Percentiles rank a stretch among this genome's conserved stretches.
Conservation (phyloP, 2,329 filamentous ascomycete genomes). For the Neophaeococcomyces mojaviensis region DNA sequence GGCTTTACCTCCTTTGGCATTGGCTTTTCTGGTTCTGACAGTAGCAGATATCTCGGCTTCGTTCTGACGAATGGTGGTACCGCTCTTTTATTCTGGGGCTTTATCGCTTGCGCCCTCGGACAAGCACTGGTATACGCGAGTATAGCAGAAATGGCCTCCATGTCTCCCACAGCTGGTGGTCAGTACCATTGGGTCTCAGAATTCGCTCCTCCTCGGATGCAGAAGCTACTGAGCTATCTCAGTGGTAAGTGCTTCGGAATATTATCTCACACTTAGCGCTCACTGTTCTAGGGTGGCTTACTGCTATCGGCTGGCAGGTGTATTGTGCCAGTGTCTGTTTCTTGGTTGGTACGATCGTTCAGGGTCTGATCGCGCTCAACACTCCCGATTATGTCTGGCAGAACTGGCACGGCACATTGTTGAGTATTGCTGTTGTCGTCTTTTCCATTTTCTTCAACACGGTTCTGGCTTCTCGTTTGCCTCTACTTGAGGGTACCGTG, state of each 20-base stretch:
- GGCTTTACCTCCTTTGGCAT: constrained; percentile 9
- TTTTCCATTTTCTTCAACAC: constrained; percentile 19
- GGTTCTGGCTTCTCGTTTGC: constrained; percentile 12
- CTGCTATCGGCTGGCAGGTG: constrained; percentile 39
- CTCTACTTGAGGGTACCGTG: constrained; percentile 24
- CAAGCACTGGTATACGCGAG: constrained; percentile 34
- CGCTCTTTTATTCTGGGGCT: constrained; percentile 48
- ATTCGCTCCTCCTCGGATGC: constrained; percentile 42
- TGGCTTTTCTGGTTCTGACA: not conserved
- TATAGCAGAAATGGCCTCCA: constrained; percentile 45
- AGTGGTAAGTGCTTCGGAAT: constrained; percentile 30
- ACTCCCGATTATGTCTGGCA: constrained; percentile 16
- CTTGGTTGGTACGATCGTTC: constrained; percentile 27
- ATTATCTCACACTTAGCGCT: constrained; percentile 15
- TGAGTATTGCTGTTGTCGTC: constrained; percentile 15
- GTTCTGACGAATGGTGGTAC: constrained; percentile 41
- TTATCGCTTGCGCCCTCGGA: constrained; percentile 40
- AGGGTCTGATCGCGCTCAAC: constrained; percentile 23
- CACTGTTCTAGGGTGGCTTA: constrained; percentile 32
- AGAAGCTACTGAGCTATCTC: constrained; percentile 50
- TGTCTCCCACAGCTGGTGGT: constrained; percentile 36
- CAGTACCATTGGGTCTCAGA: constrained; percentile 55
- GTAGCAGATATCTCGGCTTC: constrained; percentile 12
- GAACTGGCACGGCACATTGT: constrained; percentile 21
- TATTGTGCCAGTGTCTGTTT: constrained; percentile 35